A percentile compares a stretch with the other conserved stretches of the same genome.
These are phyloP conservation scores for Bipolaris victoriae DNA, from an alignment of 2,329 filamentous ascomycete species.

Conservation along the genomic window DNA sequence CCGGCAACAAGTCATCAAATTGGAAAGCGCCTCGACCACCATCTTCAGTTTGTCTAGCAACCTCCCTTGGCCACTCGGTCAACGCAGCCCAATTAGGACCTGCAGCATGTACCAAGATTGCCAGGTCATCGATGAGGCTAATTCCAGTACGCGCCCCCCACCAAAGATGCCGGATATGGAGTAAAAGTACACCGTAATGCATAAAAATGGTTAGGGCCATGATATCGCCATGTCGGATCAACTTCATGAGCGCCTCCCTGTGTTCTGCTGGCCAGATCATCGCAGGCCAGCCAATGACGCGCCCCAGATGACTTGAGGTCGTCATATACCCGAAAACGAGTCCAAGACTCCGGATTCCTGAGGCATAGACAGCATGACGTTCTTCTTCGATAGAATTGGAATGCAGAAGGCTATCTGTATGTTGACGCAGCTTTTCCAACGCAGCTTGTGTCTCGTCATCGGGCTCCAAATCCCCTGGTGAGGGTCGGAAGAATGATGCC, in stretches of 20 bases:
- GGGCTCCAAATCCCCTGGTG: neutral
- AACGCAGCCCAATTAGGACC: constrained; percentile 5
- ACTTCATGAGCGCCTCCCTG: constrained; percentile 3
- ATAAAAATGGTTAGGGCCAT: constrained; percentile 17
- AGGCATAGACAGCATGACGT: neutral
- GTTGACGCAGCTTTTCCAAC: neutral
- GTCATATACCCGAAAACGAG: neutral
- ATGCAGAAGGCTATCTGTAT: neutral
- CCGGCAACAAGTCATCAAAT: neutral
- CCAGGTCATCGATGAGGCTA: constrained; percentile 8
- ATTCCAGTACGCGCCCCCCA: constrained; percentile 11
- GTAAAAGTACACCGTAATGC: constrained; percentile 18
- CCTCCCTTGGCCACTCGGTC: neutral
- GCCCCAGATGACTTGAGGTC: neutral
- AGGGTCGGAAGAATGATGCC: neutral
- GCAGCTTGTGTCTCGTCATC: neutral
- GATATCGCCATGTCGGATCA: constrained; percentile 12
- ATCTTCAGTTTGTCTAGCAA: neutral
- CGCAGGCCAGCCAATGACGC: constrained; percentile 15
- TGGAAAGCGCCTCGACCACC: neutral
- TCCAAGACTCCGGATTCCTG: neutral
- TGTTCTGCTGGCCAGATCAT: constrained; percentile 4
- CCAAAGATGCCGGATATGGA: constrained; percentile 12
- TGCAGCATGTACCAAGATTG: constrained; percentile 3
- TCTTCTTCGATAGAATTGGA: neutral